These are phyloP conservation scores for Cochlearia excelsa DNA, from an alignment of 345 rosid genomes.

Conservation along the genomic window DNA sequence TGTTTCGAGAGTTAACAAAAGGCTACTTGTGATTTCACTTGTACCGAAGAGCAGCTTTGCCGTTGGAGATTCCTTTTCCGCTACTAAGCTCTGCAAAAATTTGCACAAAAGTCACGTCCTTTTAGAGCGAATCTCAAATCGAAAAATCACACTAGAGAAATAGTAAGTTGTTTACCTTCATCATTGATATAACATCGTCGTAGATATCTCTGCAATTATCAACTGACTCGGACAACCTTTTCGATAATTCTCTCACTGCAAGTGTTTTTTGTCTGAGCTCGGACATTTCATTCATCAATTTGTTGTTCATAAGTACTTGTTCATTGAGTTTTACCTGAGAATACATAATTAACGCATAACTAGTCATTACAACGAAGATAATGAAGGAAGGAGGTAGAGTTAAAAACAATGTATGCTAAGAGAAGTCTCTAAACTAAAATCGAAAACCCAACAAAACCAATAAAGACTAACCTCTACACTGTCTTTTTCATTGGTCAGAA, in stretches of 20 bases:
- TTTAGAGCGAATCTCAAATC: neutral
- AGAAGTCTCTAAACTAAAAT: slow-evolving; percentile 4
- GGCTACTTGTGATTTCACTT: slow-evolving; percentile 51
- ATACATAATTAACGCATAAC: slow-evolving; percentile 22
- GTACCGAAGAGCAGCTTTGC: slow-evolving; percentile 51
- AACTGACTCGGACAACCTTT: slow-evolving; percentile 45
- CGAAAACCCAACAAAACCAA: slow-evolving; percentile 13
- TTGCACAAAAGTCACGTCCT: slow-evolving; percentile 1
- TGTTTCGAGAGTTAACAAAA: slow-evolving; percentile 62
- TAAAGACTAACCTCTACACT: slow-evolving; percentile 58
- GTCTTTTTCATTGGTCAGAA: slow-evolving; percentile 54
- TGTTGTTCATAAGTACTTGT: slow-evolving; percentile 47
- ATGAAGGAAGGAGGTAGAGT: neutral
- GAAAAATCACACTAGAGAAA: slow-evolving; percentile 3
- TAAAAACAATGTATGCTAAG: neutral
- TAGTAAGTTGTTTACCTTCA: slow-evolving; percentile 53
- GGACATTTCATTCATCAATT: slow-evolving; percentile 55
- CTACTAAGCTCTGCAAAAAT: slow-evolving; percentile 45
- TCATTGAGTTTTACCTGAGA: slow-evolving; percentile 61
- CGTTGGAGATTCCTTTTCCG: slow-evolving; percentile 49
- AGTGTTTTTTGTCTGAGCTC: slow-evolving; percentile 55
- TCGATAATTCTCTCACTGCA: slow-evolving; percentile 46
- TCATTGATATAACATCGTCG: slow-evolving; percentile 43
- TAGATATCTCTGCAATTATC: slow-evolving; percentile 51
- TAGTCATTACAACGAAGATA: neutral